phyloP scores from a whole-genome alignment of 495 filamentous ascomycete species.

The Podospora tetraspora region DNA sequence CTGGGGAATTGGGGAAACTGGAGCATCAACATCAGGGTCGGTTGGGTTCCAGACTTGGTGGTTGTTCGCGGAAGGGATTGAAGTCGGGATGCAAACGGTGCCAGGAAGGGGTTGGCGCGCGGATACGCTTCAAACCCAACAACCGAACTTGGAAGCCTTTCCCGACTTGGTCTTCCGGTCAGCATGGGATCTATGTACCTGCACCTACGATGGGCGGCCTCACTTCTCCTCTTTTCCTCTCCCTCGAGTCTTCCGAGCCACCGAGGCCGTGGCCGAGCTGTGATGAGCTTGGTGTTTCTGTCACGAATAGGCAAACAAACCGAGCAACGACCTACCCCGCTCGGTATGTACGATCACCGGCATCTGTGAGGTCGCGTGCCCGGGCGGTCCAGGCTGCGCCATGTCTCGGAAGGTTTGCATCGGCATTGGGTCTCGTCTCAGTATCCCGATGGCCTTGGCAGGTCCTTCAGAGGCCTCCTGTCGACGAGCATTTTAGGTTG shows the following conservation, averaged over 20 bases:
- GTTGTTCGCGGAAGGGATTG: neutral
- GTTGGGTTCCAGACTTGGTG: neutral
- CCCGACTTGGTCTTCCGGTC: neutral
- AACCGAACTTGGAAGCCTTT: neutral
- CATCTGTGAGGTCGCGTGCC: neutral
- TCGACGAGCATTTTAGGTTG: neutral
- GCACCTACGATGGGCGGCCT: neutral
- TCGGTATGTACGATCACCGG: neutral
- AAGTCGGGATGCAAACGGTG: neutral
- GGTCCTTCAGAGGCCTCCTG: neutral
- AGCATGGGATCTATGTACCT: neutral
- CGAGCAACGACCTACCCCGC: neutral
- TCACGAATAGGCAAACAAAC: neutral
- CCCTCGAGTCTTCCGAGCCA: neutral
- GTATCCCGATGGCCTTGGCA: neutral
- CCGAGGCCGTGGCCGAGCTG: neutral
- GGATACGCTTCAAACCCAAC: neutral
- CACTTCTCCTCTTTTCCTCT: neutral
- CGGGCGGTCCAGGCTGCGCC: neutral
- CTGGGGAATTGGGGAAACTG: neutral
- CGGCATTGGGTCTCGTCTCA: neutral
- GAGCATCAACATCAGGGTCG: neutral
- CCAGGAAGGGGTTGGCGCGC: neutral
- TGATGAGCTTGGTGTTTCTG: neutral
- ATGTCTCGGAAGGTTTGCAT: neutral